Conservation (phyloP, 331 rosid genomes). For the Telfairia occidentalis region DNA sequence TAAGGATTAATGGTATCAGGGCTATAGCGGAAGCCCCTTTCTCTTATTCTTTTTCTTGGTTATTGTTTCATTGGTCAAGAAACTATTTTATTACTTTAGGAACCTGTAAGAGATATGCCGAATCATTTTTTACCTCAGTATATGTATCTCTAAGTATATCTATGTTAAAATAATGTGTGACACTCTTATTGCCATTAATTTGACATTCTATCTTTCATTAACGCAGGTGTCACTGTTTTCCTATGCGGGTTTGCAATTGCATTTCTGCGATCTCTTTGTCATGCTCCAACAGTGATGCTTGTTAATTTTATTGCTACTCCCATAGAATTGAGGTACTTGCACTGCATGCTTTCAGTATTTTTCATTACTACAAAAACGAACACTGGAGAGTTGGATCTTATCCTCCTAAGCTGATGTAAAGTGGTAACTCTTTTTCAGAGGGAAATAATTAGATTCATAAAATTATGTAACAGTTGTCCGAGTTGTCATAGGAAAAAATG, state of each 20-base stretch:
- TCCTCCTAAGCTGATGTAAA: neutral
- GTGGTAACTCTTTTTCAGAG: neutral
- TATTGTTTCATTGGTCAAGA: neutral
- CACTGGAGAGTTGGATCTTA: neutral
- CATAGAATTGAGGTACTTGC: constrained; percentile 62
- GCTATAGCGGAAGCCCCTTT: neutral
- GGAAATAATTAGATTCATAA: neutral
- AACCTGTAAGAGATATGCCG: neutral
- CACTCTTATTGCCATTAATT: neutral
- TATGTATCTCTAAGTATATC: neutral
- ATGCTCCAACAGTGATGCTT: constrained; percentile 81
- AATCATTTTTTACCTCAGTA: neutral
- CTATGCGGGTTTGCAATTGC: constrained; percentile 65
- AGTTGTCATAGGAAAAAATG: neutral
- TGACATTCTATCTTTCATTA: constrained; percentile 6
- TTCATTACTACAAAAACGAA: neutral
- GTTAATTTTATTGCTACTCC: constrained; percentile 80
- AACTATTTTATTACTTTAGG: neutral
- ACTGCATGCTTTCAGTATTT: constrained; percentile 6
- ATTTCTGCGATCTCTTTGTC: constrained; percentile 51
- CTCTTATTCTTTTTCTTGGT: neutral
- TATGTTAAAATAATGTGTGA: neutral
- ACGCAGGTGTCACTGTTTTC: constrained; percentile 73
- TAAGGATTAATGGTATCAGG: neutral
- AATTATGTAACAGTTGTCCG: neutral